These are phyloP conservation scores for Rhizoclosmatium hyalinum DNA, from an alignment of 371 early-diverging fungal species.

Conservation along the genomic window DNA sequence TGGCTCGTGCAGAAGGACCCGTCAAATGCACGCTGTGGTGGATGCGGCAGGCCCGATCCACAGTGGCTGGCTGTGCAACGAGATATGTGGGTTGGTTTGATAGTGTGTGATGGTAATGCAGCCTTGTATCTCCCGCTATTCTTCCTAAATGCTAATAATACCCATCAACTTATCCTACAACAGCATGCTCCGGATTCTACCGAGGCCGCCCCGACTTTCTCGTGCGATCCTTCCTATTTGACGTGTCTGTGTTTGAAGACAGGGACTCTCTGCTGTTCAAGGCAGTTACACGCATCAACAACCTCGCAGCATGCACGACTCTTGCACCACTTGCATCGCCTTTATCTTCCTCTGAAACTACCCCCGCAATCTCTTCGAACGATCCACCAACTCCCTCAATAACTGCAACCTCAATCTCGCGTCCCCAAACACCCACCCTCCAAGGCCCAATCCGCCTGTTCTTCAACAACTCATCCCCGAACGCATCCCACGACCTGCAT, in stretches of 20 bases:
- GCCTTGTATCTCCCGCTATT: background rate
- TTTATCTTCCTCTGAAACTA: no score
- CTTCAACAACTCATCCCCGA: background rate
- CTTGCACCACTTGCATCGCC: background rate
- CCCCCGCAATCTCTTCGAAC: background rate
- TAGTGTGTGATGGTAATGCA: conserved; percentile 28
- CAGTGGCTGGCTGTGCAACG: conserved; percentile 26
- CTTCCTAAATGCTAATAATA: background rate
- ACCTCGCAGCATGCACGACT: background rate
- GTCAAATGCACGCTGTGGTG: conserved; percentile 24
- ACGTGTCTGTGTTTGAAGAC: conserved; percentile 28
- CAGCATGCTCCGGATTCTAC: conserved; percentile 32
- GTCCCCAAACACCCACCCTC: background rate
- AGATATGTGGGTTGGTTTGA: conserved; percentile 10
- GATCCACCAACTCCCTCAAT: background rate
- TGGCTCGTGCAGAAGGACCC: conserved; percentile 5
- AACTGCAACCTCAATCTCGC: background rate
- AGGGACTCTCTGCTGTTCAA: background rate
- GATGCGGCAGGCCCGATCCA: conserved; percentile 24
- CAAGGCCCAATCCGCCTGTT: background rate
- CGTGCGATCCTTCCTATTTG: conserved; percentile 33
- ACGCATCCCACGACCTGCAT: background rate
- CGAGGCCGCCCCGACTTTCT: conserved; percentile 16
- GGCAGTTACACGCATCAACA: conserved; percentile 17
- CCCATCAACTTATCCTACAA: no score